These are phyloP conservation scores for Cystobasidium sp. DNA, from an alignment of 1,284 basidiomycete species.

Conservation along the genomic window DNA sequence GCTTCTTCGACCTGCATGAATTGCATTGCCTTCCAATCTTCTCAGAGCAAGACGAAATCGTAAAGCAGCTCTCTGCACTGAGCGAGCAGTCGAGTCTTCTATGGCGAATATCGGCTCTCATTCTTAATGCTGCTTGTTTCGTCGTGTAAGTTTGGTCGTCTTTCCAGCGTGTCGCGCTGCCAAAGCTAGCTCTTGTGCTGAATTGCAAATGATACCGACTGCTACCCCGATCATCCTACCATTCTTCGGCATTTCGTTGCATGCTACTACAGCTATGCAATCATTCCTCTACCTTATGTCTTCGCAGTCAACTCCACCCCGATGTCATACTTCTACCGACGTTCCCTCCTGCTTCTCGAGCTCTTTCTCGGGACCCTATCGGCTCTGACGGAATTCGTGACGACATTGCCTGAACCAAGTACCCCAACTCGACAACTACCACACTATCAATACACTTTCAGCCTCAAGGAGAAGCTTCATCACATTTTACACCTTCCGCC, in stretches of 20 bases:
- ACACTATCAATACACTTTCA: neutral
- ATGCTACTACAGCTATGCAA: conserved; percentile 9
- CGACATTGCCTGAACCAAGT: conserved; percentile 25
- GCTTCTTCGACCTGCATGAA: neutral
- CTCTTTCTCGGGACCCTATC: conserved; percentile 22
- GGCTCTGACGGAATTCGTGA: conserved; percentile 34
- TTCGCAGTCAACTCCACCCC: conserved; percentile 13
- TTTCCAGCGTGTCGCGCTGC: neutral
- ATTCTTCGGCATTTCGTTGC: neutral
- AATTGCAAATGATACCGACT: neutral
- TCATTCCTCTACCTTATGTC: conserved; percentile 30
- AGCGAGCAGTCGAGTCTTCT: conserved; percentile 35
- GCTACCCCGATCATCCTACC: neutral
- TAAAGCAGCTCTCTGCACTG: conserved; percentile 17
- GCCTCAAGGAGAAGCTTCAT: conserved; percentile 25
- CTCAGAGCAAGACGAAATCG: conserved; percentile 34
- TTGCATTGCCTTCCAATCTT: neutral
- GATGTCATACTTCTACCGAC: conserved; percentile 16
- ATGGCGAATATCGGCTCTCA: conserved; percentile 32
- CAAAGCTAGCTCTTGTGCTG: neutral
- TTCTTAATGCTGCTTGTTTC: conserved; percentile 30
- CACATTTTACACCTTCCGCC: conserved; percentile 27
- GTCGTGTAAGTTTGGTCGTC: conserved; percentile 13
- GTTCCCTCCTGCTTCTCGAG: conserved; percentile 36
- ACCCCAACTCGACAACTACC: conserved; percentile 10